Base-by-base conservation (phyloP, 2,329 filamentous ascomycete genomes). In the Didymosphaeria variabile region DNA sequence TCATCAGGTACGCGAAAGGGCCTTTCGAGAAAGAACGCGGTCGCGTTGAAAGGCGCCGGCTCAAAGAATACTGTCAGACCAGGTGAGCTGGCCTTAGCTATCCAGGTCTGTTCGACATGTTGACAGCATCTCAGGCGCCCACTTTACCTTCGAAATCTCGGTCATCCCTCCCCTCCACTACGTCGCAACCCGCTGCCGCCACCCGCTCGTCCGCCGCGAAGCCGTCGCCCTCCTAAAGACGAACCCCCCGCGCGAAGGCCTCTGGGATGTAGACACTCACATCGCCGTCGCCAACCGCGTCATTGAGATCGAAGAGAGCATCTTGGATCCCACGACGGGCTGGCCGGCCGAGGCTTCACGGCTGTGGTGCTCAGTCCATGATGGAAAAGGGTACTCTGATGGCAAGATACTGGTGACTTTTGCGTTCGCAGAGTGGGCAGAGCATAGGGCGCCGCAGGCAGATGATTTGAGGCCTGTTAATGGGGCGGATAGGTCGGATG, bases 131-230 rank as follows among this genome's bases (percentile, higher is more conserved):
- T 23, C 15, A 49, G 57, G 52, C 8, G 62, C 55, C 5, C 55
- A 67, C 46, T 65, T 67, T 23, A 63, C 62, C 23, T 65, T 67
- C 36, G 62, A 67, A 46, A 54, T 63, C 26, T 59, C 55, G 12
- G 32, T 64, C 15, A 59, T 64, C 36, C 56, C 54, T 10, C 23
- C 45, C 38, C 60, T 59, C 47, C 60, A 46, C 55, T 49, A 29
- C 40, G 54, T 57, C 44, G 44, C 54, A 9, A 57, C 54, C 10
- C 54, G 49, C 26, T 67, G 65, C 31, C 62, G 65, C 45, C 59
- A 58, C 45, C 65, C 65, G 17, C 17, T 47, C 26, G 59, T 61
- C 23, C 62, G 65, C 23, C 65, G 65, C 49, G 65, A 65, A 46
- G 50, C 62, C 10, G 31, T 67, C 26, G 26, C 60, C 32, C 51